Conservation (phyloP, 495 filamentous ascomycete species). For the Daldinia caldariorum region DNA sequence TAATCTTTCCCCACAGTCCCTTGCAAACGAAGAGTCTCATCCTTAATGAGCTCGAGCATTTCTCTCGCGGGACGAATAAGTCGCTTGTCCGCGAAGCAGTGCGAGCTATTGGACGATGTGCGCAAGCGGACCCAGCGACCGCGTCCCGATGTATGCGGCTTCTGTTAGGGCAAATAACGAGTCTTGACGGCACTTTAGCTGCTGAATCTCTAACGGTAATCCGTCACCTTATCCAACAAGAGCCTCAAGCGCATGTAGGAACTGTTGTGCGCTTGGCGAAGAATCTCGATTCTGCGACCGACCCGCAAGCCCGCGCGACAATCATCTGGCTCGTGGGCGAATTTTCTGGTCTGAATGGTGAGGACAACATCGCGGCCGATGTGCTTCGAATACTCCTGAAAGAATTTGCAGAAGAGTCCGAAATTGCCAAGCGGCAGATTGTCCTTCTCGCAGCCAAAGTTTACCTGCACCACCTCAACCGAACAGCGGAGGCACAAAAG, state of each 20-base stretch:
- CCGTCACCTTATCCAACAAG: slow-evolving; percentile 92
- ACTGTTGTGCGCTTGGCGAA: slow-evolving; percentile 94
- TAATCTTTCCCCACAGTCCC: slow-evolving; percentile 86
- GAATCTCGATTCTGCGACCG: slow-evolving; percentile 84
- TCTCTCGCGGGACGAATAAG: slow-evolving; percentile 78
- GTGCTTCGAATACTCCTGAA: slow-evolving; percentile 90
- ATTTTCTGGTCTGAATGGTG: slow-evolving; percentile 79
- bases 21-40: slow-evolving; percentile 82
- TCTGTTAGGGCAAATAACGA: slow-evolving; percentile 83
- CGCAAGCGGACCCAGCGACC: slow-evolving; percentile 75
- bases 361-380: slow-evolving; percentile 90
- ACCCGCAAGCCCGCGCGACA: slow-evolving; percentile 85
- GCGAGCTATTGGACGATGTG: slow-evolving; percentile 90
- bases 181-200: slow-evolving; percentile 83
- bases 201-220: slow-evolving; percentile 93
- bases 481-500: slow-evolving; percentile 55
- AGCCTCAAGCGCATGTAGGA: slow-evolving; percentile 74
- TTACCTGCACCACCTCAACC: slow-evolving; percentile 87
- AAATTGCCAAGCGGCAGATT: slow-evolving; percentile 88
- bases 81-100: slow-evolving; percentile 87
- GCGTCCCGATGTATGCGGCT: slow-evolving; percentile 81
- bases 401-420: slow-evolving; percentile 82
- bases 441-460: slow-evolving; percentile 93
- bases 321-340: slow-evolving; percentile 99
- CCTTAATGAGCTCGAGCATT: slow-evolving; percentile 91